phyloP scores from a whole-genome alignment of 495 filamentous ascomycete species.

The Penicillium verhagenii region DNA sequence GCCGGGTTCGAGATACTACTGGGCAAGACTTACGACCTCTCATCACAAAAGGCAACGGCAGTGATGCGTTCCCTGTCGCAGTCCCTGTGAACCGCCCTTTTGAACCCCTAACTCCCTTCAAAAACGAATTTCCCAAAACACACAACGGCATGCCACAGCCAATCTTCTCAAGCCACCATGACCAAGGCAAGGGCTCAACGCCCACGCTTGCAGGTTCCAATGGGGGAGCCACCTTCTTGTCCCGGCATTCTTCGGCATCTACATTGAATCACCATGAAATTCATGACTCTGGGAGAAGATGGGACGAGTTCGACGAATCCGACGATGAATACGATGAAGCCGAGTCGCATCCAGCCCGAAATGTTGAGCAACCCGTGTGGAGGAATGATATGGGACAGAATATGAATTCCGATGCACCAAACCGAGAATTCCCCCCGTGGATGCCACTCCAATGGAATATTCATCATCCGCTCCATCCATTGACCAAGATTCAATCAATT shows the following conservation, averaged over 20 bases:
- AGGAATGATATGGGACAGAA: not conserved
- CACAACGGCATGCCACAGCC: slow-evolving; percentile 11
- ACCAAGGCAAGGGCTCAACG: slow-evolving; percentile 22
- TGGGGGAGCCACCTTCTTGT: slow-evolving; percentile 14
- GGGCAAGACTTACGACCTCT: slow-evolving; percentile 4
- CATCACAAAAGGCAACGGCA: slow-evolving; percentile 8
- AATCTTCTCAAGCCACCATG: slow-evolving; percentile 11
- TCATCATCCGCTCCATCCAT: not conserved
- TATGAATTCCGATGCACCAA: not conserved
- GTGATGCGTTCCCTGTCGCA: not conserved
- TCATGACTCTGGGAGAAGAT: not conserved
- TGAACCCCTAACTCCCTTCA: not conserved
- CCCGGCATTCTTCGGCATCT: slow-evolving; percentile 26
- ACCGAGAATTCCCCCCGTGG: not conserved
- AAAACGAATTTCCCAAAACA: slow-evolving; percentile 3
- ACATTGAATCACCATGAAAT: slow-evolving; percentile 27
- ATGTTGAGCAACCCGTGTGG: not conserved
- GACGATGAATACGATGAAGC: not conserved
- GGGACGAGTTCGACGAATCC: not conserved
- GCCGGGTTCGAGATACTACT: not conserved
- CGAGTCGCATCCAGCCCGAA: not conserved
- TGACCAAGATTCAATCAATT: slow-evolving; percentile 1
- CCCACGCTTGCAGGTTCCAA: slow-evolving; percentile 26
- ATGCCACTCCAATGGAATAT: not conserved
- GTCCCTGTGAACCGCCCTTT: not conserved